phyloP scores from a whole-genome alignment of 768 basidiomycete genomes.

The Leucocoprinus leucothites region DNA sequence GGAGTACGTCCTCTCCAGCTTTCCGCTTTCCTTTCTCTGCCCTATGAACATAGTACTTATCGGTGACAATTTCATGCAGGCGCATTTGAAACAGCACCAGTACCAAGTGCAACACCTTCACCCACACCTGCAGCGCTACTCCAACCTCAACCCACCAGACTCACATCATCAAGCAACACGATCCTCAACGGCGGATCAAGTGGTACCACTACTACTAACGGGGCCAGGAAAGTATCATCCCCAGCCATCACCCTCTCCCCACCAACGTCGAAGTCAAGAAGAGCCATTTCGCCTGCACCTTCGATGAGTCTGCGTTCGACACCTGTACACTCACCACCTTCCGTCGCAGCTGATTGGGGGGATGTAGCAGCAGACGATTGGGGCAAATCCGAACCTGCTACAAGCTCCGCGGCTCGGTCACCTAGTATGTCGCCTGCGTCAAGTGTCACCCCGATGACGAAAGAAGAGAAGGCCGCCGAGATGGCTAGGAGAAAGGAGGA shows the following conservation, averaged over 20 bases:
- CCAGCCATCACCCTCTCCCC: slow-evolving; percentile 1
- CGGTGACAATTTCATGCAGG: slow-evolving; percentile 38
- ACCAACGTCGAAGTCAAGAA: not conserved
- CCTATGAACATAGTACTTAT: not conserved
- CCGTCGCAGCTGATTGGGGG: slow-evolving; percentile 23
- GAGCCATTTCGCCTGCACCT: slow-evolving; percentile 1
- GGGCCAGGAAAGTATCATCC: slow-evolving; percentile 3
- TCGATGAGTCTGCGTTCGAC: slow-evolving; percentile 11
- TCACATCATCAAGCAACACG: slow-evolving; percentile 9
- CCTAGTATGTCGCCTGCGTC: not conserved
- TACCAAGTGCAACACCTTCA: slow-evolving; percentile 18
- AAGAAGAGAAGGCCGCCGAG: slow-evolving; percentile 93
- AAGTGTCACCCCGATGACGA: slow-evolving; percentile 50
- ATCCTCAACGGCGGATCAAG: not conserved
- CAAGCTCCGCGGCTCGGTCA: not conserved
- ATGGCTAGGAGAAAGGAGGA: slow-evolving; percentile 92
- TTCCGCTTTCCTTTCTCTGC: slow-evolving; percentile 15
- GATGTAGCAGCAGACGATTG: slow-evolving; percentile 22
- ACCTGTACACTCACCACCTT: slow-evolving; percentile 14
- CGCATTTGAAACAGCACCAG: slow-evolving; percentile 70
- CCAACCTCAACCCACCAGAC: slow-evolving; percentile 8
- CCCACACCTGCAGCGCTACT: not conserved
- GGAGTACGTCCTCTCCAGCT: slow-evolving; percentile 90
- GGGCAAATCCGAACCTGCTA: slow-evolving; percentile 15
- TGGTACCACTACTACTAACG: slow-evolving; percentile 10